Base-by-base conservation (phyloP, 495 filamentous ascomycete genomes). In the Paragyromitra xinjiangensis region DNA sequence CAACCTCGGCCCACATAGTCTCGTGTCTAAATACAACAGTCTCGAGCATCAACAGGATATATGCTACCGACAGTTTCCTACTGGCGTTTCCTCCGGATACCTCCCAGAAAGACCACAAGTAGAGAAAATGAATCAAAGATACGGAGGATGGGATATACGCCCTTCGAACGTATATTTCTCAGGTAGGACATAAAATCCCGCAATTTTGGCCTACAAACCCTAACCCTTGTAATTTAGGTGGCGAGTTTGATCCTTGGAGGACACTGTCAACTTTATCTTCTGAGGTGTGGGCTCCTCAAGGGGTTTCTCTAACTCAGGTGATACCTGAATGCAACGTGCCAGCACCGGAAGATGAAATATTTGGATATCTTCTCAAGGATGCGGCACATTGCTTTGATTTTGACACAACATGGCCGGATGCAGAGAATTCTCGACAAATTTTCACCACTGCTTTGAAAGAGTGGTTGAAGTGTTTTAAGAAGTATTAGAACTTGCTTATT, bases 391-490 rank as follows among this genome's bases (percentile, higher is more conserved):
- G 85, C 71, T 89, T 85, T 82, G 88, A 89, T 81, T 86, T 89
- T 61, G 77, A 77, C 14, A 76, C 75, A 2, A 45, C 48, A 42
- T 78, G 76, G 76, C 62, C 65, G n/a, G 61, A 77, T 48, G 67
- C 58, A 19, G 66, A 34, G 8, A 64, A 80, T 26, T 56, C 80
- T 48, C 58, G 65, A 11, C 51, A 22, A 12, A 8, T 82, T 40
- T 82, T 82, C 95, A 39, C 91, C 85, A 69, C 88, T 86, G 83
- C 85, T 84, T 73, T 87, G 88, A 58, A 87, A 87, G 69, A 87
- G 86, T 75, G 88, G 89, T 26, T 87, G 89, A 34, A 89, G 78
- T 64, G 84, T 85, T 69, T 77, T 19, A 71, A 78, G 9, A n/a
- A 26, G 24, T 26, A 56, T 19, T 63, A 58, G 14, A 11, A 51